Evolutionary conservation across 768 basidiomycete species (phyloP), one percentile per base, ranked within the genome.

Genomic region (Trametes cubensis): DNA sequence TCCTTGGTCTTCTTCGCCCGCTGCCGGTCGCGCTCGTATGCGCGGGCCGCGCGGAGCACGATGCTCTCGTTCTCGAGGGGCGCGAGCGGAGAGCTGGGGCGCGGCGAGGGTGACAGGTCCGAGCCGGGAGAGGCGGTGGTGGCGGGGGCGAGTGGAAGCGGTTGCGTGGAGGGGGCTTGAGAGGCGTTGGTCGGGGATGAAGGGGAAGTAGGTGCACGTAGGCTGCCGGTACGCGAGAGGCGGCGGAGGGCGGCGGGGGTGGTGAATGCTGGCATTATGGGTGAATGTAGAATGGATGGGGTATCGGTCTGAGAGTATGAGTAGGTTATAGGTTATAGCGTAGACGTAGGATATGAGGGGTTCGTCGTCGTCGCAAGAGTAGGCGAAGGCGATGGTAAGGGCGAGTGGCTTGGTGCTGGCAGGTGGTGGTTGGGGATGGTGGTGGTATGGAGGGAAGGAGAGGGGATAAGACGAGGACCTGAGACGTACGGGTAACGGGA

Each of bases 11-110:
- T 78, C 77, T 78, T 81, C 40, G 72, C 67, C 54, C 77, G 75
- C 71, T 83, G 80, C 51, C 83, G 69, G 55, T 80, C 78, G 65
- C 81, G 81, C 71, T 83, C 83, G 68, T 74, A 80, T 10, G 80
- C 79, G 15, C 82, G 79, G 44, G 74, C 59, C 65, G 82, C 81
- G 71, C 79, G 80, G 63, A 72, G 53, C 63, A 69, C 69, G 28
- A 62, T 47, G 52, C 63, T 58, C 42, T 59, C 61, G 55, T 51
- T 57, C 42, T 55, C 55, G 42, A 42, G 38, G 3, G 50, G 55
- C 30, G 20, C 30, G 55, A 53, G 42, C 42, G 60, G 46, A 39
- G 62, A 38, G 44, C 40, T 49, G 6, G 58, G 55, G 39, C 17
- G 52, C 8, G 62, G 38, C 26, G n/a, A 34, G 6, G 34, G 34